Evolutionary conservation across 805 yeast genomes (phyloP).

Genomic region (Phaffomyces opuntiae): DNA sequence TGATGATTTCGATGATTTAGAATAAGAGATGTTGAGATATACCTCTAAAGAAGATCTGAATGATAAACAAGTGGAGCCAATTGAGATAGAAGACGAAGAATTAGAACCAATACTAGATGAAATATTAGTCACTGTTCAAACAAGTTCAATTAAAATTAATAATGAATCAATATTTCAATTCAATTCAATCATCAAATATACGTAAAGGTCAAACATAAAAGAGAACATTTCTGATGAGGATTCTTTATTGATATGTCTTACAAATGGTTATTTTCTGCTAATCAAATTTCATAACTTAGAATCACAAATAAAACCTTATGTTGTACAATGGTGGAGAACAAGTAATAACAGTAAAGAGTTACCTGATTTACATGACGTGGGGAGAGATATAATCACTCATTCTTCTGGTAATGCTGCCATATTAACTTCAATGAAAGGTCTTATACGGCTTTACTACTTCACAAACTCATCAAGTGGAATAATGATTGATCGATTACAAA

Average conservation of each 20-base stretch:
- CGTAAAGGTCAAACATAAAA: slow-evolving; percentile 12
- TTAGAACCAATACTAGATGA: slow-evolving; percentile 11
- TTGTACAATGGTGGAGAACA: slow-evolving; percentile 45
- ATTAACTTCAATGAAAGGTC: slow-evolving; percentile 29
- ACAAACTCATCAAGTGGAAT: slow-evolving; percentile 31
- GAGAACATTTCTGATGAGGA: slow-evolving; percentile 24
- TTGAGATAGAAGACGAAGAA: slow-evolving; percentile 1
- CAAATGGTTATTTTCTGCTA: slow-evolving; percentile 33
- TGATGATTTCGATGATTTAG: slow-evolving; percentile 18
- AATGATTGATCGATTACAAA: slow-evolving; percentile 31
- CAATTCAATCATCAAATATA: slow-evolving; percentile 9
- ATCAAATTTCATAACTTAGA: slow-evolving; percentile 28
- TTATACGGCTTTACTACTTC: slow-evolving; percentile 33
- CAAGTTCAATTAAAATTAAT: slow-evolving; percentile 12
- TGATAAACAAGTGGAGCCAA: not conserved
- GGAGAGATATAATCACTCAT: slow-evolving; percentile 28
- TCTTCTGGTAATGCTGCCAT: slow-evolving; percentile 33
- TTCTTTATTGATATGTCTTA: slow-evolving; percentile 31
- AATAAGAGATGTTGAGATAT: slow-evolving; percentile 13
- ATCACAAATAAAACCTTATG: slow-evolving; percentile 28
- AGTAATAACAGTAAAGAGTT: slow-evolving; percentile 8
- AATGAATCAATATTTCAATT: slow-evolving; percentile 9
- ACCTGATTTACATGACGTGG: slow-evolving; percentile 18
- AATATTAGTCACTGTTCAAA: slow-evolving; percentile 10
- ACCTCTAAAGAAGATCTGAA: slow-evolving; percentile 3